Evolutionary conservation across 1,284 basidiomycete species (phyloP), one percentile per base, ranked within the genome.

Genomic region (Cutaneotrichosporon sp.): DNA sequence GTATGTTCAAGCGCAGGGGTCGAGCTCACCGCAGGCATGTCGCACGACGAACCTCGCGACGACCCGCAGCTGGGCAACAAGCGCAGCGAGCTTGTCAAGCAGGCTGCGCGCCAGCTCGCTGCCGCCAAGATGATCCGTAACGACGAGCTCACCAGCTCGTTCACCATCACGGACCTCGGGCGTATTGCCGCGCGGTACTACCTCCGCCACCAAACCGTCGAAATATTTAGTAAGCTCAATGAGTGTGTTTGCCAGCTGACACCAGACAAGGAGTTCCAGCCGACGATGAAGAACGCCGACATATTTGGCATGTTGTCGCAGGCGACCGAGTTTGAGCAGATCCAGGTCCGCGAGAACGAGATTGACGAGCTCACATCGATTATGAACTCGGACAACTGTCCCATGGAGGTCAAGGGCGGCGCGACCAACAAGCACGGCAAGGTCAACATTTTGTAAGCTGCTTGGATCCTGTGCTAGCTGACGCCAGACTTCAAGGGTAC

Each of bases 101-200:
- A 77, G 44, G 87, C 91, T 1, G 90, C 90, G 15, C 77, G 80
- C 45, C 81, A 79, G 56, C 81, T 99, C 1, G 80, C 82, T n/a
- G 78, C 82, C 30, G 81, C 85, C 17, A 81, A 83, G 53, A 99
- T 99, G 96, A 85, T 97, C 52, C 79, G 81, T 23, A 87, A 86
- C 65, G 85, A 92, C 66, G 76, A 79, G 41, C 69, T 75, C 4
- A 80, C 78, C 4, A 85, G 83, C 36, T 76, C 80, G 1, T 84
- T 97, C 54, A 77, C 79, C 3, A 84, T 88, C 59, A 90, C 88
- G 13, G 92, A 97, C 62, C 76, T 97, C 3, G 96, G 96, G 14
- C 80, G 91, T 55, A 94, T 98, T 62, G 93, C 96, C 0, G 91
- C 94, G 2, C 92, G 88, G 69, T 99, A 97, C 75, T 99, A 98